A percentile compares a stretch with the other conserved stretches of the same genome.
These are phyloP conservation scores for Calendula officinalis DNA, from an alignment of 129 eudicot species.

Conservation along the genomic window DNA sequence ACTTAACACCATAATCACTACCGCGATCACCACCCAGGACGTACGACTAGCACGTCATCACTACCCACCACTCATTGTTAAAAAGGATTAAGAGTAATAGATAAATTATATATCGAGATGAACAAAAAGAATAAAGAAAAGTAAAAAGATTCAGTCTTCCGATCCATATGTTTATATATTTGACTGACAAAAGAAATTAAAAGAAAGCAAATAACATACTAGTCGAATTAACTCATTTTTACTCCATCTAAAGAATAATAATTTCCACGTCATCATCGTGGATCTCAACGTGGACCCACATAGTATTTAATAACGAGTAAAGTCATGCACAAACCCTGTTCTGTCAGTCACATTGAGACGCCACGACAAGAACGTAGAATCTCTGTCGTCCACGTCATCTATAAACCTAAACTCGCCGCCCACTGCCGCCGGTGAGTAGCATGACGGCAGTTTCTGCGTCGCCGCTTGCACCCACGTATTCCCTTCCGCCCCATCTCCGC, in stretches of 20 bases:
- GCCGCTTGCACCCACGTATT: slow-evolving; percentile 40
- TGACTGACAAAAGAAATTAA: slow-evolving; percentile 32
- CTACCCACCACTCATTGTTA: too few relatives aligned
- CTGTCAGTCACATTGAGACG: slow-evolving; percentile 77
- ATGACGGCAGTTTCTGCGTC: slow-evolving; percentile 61
- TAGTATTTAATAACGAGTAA: slow-evolving; percentile 50
- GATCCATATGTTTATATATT: slow-evolving; percentile 27
- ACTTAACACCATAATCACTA: too few relatives aligned
- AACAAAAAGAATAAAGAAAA: slow-evolving; percentile 34
- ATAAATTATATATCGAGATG: too few relatives aligned
- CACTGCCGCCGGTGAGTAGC: slow-evolving; percentile 39
- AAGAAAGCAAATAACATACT: neutral
- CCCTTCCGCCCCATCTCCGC: slow-evolving; percentile 24
- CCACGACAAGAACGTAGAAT: slow-evolving; percentile 75
- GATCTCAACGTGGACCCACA: slow-evolving; percentile 30
- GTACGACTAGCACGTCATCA: too few relatives aligned
- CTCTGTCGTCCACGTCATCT: slow-evolving; percentile 65
- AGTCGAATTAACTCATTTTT: neutral
- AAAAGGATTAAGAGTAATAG: too few relatives aligned
- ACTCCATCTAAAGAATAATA: slow-evolving; percentile 8
- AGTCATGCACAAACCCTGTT: slow-evolving; percentile 76
- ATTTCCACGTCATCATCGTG: slow-evolving; percentile 30
- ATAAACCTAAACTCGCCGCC: slow-evolving; percentile 75
- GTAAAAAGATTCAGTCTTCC: slow-evolving; percentile 7
- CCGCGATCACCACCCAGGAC: too few relatives aligned